Base-by-base conservation (phyloP, 106 monocot genomes). In the Platanthera zijinensis region DNA sequence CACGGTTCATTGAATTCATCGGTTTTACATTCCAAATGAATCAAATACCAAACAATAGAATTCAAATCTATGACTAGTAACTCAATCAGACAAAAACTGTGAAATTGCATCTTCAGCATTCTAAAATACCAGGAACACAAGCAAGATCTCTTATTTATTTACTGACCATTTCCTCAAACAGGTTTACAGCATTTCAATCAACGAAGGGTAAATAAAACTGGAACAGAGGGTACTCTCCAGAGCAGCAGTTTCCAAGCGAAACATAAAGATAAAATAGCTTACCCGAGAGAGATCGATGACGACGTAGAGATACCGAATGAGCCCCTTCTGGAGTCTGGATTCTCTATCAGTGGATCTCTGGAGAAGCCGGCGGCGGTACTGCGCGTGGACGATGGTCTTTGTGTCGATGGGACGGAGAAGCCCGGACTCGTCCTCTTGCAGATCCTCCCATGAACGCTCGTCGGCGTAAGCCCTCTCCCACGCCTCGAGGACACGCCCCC, bases 381-480 rank as follows among this genome's bases (percentile, higher is more conserved):
- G 93, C 50, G 96, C 89, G 84, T 93, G 96, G 56, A 86, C 86
- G 59, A 93, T 57, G 18, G 84, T 83, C 72, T 84, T 89, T 51
- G 87, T 88, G 76, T 94, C 91, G 48, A 91, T 81, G 48, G 97
- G 83, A 4, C 89, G 78, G 57, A 99, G 84, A 57, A 93, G 87
- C 22, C 97, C 97, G 0, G 94, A 88, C 80, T 99, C 97, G 84
- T 99, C 97, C 83, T 99, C 97, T 62, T 94, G 89, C 12, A 99
- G 86, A 21, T 86, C 76, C 57, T 97, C 97, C 97, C 97, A 99
- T 13, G 97, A 99, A n/a, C 97, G 71, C 78, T 99, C 97, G 75
- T 94, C 97, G 4, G 97, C 97, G 83, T 94, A 99, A 5, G 87
- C 94, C 21, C 91, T 79, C 89, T 94, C 94, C 97, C 97, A 99